Base-by-base conservation (phyloP, 768 basidiomycete genomes). In the Boletellus emodensis region DNA sequence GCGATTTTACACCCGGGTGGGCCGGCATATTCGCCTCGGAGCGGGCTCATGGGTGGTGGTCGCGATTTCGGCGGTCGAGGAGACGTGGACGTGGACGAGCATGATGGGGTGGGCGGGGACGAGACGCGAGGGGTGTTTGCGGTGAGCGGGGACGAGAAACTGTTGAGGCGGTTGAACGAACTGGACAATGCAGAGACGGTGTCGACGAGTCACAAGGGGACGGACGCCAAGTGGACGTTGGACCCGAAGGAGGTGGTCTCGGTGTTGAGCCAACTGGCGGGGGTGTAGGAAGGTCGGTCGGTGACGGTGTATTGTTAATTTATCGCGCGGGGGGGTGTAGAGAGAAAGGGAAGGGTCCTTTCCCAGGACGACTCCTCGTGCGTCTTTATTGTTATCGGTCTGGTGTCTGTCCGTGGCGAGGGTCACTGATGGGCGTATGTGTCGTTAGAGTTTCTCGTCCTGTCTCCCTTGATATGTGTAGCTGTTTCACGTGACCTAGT, bases 101-200 rank as follows among this genome's bases (percentile, higher is more conserved):
- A 67, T 15, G 66, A 65, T 35, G 68, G 48, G 40, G 55, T 59
- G 32, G 64, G 66, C 17, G 60, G 51, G 18, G 70, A 67, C 35
- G 80, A 81, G 26, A 65, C 75, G 37, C 77, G 82, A 51, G 83
- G 86, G 49, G 71, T 87, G 47, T 66, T 89, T 37, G 84, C 81
- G 9, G 63, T 89, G 34, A 83, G 86, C 46, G 77, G 80, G 42
- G 90, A 93, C 66, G 88, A 92, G 74, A 86, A 85, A 69, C 58
- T 92, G 56, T 66, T 92, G 66, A 76, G 83, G 57, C 71, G 89
- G 60, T 61, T 92, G 70, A 87, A 87, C 59, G 86, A 89, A 60
- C 68, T 91, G 51, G 84, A 87, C 39, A 72, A 76, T 34, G 77
- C 83, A 10, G 85, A 87, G 75, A 90, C 87, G 46, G 79, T 80